Conservation (phyloP, 2,329 filamentous ascomycete genomes). For the Paraphoma sp. region DNA sequence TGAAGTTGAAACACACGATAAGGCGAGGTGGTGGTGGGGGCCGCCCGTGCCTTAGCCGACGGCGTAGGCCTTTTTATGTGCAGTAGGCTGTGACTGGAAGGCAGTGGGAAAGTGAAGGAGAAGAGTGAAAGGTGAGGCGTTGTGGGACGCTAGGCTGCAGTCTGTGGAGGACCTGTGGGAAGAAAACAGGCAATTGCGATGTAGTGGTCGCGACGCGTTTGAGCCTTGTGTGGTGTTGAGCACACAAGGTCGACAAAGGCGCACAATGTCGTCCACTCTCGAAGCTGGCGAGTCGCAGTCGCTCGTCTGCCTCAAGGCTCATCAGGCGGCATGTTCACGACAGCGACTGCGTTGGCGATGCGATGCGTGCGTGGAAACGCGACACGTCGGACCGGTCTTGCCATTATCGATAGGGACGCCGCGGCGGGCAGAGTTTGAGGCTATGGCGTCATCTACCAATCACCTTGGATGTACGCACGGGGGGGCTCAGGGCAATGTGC, state of each 20-base stretch:
- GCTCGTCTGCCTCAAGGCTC: not conserved
- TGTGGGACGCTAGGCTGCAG: not conserved
- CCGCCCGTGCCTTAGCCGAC: slow-evolving; percentile 1
- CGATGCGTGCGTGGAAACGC: slow-evolving; percentile 10
- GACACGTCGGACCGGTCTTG: slow-evolving; percentile 7
- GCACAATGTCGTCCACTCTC: not conserved
- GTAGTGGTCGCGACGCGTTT: not conserved
- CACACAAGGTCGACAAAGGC: not conserved
- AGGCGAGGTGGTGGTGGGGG: not conserved
- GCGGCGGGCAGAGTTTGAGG: slow-evolving; percentile 11
- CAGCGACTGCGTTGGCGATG: not conserved
- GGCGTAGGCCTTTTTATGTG: not conserved
- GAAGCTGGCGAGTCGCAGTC: not conserved
- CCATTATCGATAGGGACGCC: slow-evolving; percentile 23
- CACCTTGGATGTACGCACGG: slow-evolving; percentile 1
- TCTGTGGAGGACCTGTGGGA: not conserved
- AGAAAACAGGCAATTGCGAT: not conserved
- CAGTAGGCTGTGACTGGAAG: not conserved
- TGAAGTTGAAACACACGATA: not conserved
- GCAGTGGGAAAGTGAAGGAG: not conserved
- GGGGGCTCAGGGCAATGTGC: not conserved
- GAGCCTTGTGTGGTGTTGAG: not conserved
- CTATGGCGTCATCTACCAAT: slow-evolving; percentile 13
- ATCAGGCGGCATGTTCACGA: slow-evolving; percentile 6
- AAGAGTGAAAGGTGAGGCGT: not conserved